Evolutionary conservation across 345 rosid genomes (phyloP), one percentile per base, ranked within the genome.

Genomic region (Mallotus nudiflorus): DNA sequence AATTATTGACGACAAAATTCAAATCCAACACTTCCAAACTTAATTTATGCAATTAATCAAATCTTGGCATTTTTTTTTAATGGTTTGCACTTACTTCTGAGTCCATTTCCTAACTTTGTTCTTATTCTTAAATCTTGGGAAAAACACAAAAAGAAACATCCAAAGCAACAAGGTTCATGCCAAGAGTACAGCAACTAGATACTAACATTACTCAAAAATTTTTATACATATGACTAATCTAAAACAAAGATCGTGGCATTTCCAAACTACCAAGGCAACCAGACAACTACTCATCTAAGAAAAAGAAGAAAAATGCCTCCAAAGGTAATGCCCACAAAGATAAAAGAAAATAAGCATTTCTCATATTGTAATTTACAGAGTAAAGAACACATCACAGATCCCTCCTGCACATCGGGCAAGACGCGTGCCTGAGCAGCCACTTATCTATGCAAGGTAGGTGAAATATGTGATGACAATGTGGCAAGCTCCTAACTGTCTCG

Each of bases 391-490:
- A 64, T 78, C 80, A 95, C 76, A 92, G 91, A 80, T 88, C 92
- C 78, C 97, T 78, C 80, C 99, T 89, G 87, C 99, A 96, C 25
- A 96, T 70, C 0, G 99, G 99, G 80, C 98, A 92, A 51, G 99
- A 96, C n/a, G 87, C 97, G 66, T 92, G 97, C 72, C 72, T 80
- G 27, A 76, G 82, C 50, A 96, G 97, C 99, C 99, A 96, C 73
- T 89, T 87, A 79, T 96, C 99, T 61, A 92, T 96, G 93, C 99
- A 91, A 0, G 94, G 95, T 55, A 89, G 84, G 82, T 96, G 99
- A 82, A 96, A 96, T 96, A 87, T 82, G 88, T 89, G 99, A 76
- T 92, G 94, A 75, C 98, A 96, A 53, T 96, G 94, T 45, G 98
- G 99, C 86, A 96, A 83, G 71, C 96, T 84, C 79, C 99, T 89